Evolutionary conservation across 129 eudicot genomes (phyloP).

Genomic region (sunflower (Helianthus annuus)): HanXRQr2.0-SUNRISE NC_035440.2:162630779-162631278

Average conservation of each 20-base stretch:
- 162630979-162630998: background rate
- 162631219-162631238: background rate
- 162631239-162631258: background rate
- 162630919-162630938: constrained; percentile 67
- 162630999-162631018: constrained; percentile 3
- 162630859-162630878: constrained; percentile 47
- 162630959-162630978: constrained; percentile 81
- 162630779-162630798: constrained; percentile 85
- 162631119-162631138: constrained; percentile 60
- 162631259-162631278: background rate
- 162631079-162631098: constrained; percentile 98
- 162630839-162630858: constrained; percentile 59
- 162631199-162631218: constrained; percentile 29
- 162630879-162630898: constrained; percentile 55
- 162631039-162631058: background rate
- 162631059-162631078: background rate
- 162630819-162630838: constrained; percentile 71
- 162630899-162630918: constrained; percentile 66
- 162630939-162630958: constrained; percentile 86
- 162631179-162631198: constrained; percentile 79
- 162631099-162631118: constrained; percentile 78
- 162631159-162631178: constrained; percentile 62
- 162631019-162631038: background rate
- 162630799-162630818: constrained; percentile 65
- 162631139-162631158: constrained; percentile 71